phyloP scores from a whole-genome alignment of 257 asterid species.

The Solanum rostratum region DNA sequence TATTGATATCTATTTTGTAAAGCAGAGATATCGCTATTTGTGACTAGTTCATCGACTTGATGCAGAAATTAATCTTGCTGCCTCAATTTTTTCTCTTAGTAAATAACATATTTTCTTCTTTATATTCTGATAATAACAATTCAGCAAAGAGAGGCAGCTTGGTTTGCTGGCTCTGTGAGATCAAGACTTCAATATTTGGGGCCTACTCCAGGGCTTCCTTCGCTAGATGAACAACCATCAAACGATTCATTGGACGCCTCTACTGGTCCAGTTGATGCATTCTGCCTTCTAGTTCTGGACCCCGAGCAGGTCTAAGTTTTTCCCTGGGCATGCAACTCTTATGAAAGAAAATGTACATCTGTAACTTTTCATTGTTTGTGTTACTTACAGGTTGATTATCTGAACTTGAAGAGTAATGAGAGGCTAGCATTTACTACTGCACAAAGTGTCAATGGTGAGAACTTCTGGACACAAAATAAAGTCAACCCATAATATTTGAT shows the following conservation, averaged over 20 bases:
- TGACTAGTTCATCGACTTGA: neutral
- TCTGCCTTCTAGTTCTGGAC: constrained; percentile 65
- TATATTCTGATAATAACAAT: neutral
- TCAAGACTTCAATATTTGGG: constrained; percentile 75
- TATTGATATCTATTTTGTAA: neutral
- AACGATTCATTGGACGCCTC: constrained; percentile 43
- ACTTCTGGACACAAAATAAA: constrained; percentile 44
- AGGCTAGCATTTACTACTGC: constrained; percentile 42
- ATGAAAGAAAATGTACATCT: neutral
- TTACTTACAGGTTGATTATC: constrained; percentile 64
- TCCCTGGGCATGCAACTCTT: neutral
- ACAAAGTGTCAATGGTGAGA: constrained; percentile 27
- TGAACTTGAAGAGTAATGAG: constrained; percentile 71
- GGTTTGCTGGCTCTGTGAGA: constrained; percentile 69
- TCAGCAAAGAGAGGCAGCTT: constrained; percentile 80
- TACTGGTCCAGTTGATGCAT: constrained; percentile 52
- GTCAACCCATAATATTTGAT: constrained; percentile 43
- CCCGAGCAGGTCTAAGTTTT: constrained; percentile 57
- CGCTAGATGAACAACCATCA: constrained; percentile 27
- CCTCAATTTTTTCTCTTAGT: neutral
- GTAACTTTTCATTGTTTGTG: neutral
- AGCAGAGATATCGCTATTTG: neutral
- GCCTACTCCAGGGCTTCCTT: constrained; percentile 54
- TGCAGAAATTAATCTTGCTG: neutral
- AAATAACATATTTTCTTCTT: neutral